Evolutionary conservation across 257 asterid species (phyloP).

Genomic region (Solanum stenotomum): DNA sequence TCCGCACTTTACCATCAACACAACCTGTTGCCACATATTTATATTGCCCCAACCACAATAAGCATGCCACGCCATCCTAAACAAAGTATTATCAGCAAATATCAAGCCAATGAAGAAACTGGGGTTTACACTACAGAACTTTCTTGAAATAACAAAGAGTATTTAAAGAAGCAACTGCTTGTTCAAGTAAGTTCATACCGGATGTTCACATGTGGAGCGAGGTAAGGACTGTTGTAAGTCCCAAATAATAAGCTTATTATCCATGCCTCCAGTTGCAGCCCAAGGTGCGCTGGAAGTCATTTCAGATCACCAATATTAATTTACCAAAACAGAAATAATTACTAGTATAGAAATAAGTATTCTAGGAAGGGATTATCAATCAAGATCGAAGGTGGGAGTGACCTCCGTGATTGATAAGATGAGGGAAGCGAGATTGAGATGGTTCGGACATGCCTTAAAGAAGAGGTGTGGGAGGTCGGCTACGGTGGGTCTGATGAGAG

Average conservation of each 20-base stretch:
- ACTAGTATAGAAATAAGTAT: neutral
- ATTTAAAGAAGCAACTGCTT: neutral
- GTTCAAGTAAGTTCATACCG: constrained; percentile 26
- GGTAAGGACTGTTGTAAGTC: constrained; percentile 55
- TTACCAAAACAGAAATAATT: neutral
- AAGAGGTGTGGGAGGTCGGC: neutral
- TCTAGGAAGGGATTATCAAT: neutral
- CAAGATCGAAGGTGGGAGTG: neutral
- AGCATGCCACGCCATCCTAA: constrained; percentile 66
- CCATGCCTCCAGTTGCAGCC: constrained; percentile 91
- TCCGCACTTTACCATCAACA: constrained; percentile 59
- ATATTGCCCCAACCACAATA: constrained; percentile 57
- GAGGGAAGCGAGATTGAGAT: neutral
- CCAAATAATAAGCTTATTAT: constrained; percentile 79
- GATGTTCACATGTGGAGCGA: constrained; percentile 78
- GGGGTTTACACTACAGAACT: neutral
- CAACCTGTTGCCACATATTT: constrained; percentile 64
- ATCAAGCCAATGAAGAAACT: neutral
- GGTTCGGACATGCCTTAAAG: neutral
- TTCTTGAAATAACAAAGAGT: neutral
- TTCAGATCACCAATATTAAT: neutral
- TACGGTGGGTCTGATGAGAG: neutral
- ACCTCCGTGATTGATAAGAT: neutral
- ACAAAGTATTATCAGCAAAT: neutral
- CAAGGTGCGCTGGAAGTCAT: constrained; percentile 43